Evolutionary conservation across 495 filamentous ascomycete species (phyloP).

Genomic region (Chaetomidium leptoderma): DNA sequence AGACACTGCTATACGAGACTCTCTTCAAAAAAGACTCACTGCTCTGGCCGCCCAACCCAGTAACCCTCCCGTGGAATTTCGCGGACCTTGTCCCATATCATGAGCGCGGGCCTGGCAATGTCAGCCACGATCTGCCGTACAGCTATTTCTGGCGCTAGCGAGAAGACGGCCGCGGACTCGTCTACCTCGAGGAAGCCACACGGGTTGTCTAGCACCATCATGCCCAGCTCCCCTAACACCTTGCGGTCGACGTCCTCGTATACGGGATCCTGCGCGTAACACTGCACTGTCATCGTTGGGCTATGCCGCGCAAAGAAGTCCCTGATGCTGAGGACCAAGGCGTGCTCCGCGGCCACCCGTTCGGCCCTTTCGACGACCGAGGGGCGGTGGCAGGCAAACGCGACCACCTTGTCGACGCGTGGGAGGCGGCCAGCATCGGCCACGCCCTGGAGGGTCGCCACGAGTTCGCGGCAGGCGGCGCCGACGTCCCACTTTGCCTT

Average conservation of each 20-base stretch:
- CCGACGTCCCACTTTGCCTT: slow-evolving; percentile 3
- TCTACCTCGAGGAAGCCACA: slow-evolving; percentile 5
- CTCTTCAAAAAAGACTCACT: slow-evolving; percentile 5
- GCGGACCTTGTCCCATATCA: slow-evolving; percentile 10
- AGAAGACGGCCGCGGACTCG: not conserved
- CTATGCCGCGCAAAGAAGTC: slow-evolving; percentile 1
- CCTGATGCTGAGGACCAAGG: slow-evolving; percentile 1
- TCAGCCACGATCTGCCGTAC: slow-evolving; percentile 7
- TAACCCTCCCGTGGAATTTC: not conserved
- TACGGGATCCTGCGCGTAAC: slow-evolving; percentile 3
- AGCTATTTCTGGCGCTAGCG: not conserved
- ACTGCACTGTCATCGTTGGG: not conserved
- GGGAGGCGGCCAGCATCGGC: slow-evolving; percentile 7
- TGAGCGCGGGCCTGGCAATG: slow-evolving; percentile 5
- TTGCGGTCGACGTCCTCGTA: slow-evolving; percentile 5
- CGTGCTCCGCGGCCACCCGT: slow-evolving; percentile 2
- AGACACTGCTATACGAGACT: not conserved
- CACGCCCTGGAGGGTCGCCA: not conserved
- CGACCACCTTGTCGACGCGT: slow-evolving; percentile 1
- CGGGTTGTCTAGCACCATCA: slow-evolving; percentile 1
- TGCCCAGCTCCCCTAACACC: slow-evolving; percentile 6
- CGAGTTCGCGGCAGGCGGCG: slow-evolving; percentile 2
- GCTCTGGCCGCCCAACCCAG: slow-evolving; percentile 2
- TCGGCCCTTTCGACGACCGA: slow-evolving; percentile 1
- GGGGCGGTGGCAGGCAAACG: slow-evolving; percentile 6